A percentile compares a stretch with the other conserved stretches of the same genome.
These are phyloP conservation scores for Gossypium stocksii DNA, from an alignment of 345 rosid species.

Conservation along the genomic window DNA sequence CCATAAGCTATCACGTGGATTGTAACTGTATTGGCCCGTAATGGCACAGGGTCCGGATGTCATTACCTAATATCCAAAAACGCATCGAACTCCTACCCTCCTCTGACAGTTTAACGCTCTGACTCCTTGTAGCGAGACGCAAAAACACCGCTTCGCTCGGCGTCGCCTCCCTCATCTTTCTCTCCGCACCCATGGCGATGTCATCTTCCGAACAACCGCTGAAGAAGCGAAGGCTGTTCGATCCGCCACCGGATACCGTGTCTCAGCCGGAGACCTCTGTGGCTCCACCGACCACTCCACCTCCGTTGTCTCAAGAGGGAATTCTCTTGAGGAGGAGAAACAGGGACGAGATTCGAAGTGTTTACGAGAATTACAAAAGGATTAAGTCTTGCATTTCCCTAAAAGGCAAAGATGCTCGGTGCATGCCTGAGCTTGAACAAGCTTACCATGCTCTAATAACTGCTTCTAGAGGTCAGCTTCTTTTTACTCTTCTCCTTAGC, in stretches of 20 bases:
- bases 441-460: constrained; percentile 67
- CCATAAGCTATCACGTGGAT: background rate
- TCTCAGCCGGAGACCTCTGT: constrained; percentile 23
- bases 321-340: constrained; percentile 55
- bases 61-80: background rate
- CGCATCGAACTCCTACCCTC: background rate
- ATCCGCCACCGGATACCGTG: constrained; percentile 33
- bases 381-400: constrained; percentile 56
- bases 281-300: constrained; percentile 50
- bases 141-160: background rate
- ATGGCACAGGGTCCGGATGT: background rate
- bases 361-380: constrained; percentile 73
- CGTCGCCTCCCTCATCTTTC: constrained; percentile 7
- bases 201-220: constrained; percentile 82
- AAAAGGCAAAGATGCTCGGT: constrained; percentile 47
- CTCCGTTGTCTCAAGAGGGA: constrained; percentile 68
- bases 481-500: background rate
- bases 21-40: background rate
- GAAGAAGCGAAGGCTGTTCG: constrained; percentile 80
- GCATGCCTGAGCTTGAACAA: constrained; percentile 56
- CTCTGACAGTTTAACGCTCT: background rate
- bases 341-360: constrained; percentile 74
- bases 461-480: constrained; percentile 61
- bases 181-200: constrained; percentile 29
- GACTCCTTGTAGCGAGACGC: background rate